Base-by-base conservation (phyloP, 305 asterid species). In the Caryopteris hybrid region DNA sequence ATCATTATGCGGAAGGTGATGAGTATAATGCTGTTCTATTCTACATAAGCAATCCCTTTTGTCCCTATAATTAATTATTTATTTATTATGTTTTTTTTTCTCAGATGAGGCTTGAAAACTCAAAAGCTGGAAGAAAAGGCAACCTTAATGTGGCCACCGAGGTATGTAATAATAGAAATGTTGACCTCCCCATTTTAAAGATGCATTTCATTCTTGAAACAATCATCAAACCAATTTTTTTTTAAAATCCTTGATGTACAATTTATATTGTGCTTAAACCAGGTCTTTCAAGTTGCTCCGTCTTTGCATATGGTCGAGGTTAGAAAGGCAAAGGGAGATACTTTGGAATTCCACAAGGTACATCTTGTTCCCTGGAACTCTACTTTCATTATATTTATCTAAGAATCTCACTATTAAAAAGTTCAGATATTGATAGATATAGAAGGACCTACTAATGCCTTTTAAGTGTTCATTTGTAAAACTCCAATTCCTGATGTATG, bases 211-310 rank as follows among this genome's bases (percentile, higher is more conserved):
- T 34, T 10, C 55, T 61, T 21, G 39, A 64, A 51, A 46, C 52
- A 20, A 63, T 25, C 33, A 27, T 38, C 11, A 12, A 38, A 27
- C 29, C 11, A 12, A 38, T 12, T 18, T 12, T 8, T 41, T 58
- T 12, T 41, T 12, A 29, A 29, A 29, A 29, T 42, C 21, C 14
- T 1, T 18, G 43, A 50, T 68, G 13, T 14, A 18, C 54, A 8
- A 71, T 46, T 18, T 43, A 33, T 33, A 42, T 61, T 12, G 4
- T 51, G 29, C 64, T 64, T 45, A 50, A 62, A 70, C 64, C 78
- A 93, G 99, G 88, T 94, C 50, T 91, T 91, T 71, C 97, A 91
- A 83, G 97, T 91, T 46, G 97, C 96, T 6, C 97, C 99, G n/a
- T 94, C 94, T 48, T 83, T 94, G 79, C 98, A 94, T 71, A 88